These are phyloP conservation scores for Calocera cornea DNA, from an alignment of 768 basidiomycete genomes.

Conservation along the genomic window DNA sequence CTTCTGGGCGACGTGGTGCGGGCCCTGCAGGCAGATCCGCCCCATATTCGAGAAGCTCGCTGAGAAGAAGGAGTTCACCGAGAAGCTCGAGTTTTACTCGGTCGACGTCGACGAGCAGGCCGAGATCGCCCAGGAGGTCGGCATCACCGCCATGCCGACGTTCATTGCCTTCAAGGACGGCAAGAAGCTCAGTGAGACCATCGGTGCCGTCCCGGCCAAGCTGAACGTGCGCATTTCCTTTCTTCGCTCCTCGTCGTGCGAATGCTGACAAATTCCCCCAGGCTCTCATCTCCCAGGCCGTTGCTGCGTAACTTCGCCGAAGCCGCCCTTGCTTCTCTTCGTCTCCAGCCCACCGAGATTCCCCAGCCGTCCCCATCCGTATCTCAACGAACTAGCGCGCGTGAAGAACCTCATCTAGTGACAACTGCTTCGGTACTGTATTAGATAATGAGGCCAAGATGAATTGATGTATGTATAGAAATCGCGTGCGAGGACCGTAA, in stretches of 20 bases:
- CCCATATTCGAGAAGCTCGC: constrained; percentile 52
- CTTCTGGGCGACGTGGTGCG: constrained; percentile 71
- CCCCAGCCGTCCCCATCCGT: not conserved
- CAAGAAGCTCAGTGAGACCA: constrained; percentile 12
- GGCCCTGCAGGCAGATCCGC: constrained; percentile 52
- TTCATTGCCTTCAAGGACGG: constrained; percentile 15
- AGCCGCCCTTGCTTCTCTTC: not conserved
- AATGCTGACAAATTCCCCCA: not conserved
- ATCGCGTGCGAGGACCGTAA: not conserved
- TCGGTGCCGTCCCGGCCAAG: constrained; percentile 8
- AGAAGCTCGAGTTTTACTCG: constrained; percentile 47
- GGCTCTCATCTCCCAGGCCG: not conserved
- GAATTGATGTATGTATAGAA: not conserved
- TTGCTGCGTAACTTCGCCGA: not conserved
- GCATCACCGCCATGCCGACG: constrained; percentile 41
- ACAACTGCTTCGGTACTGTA: not conserved
- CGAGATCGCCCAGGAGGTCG: constrained; percentile 34
- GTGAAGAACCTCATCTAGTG: not conserved
- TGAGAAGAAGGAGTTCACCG: constrained; percentile 20
- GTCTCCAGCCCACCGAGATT: not conserved
- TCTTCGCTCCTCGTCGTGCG: not conserved
- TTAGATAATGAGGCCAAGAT: not conserved
- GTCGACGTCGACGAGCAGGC: constrained; percentile 53
- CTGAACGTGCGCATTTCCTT: not conserved
- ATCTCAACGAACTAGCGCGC: not conserved